Evolutionary conservation across 176 grass and related monocot species (phyloP).

Genomic region (barley (Hordeum vulgare)): MorexV3_pseudomolecules_assembly NC_058520.1:535562626-535563125

Average conservation of each 20-base stretch:
- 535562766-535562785: not conserved
- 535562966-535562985: conserved; percentile 99
- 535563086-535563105: conserved; percentile 1
- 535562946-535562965: conserved; percentile 53
- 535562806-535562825: not conserved
- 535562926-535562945: conserved; percentile 18
- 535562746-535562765: not conserved
- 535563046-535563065: conserved; percentile 36
- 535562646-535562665: not conserved
- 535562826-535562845: not conserved
- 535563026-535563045: conserved; percentile 96
- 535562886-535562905: conserved; percentile 16
- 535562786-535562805: not conserved
- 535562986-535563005: conserved; percentile 77
- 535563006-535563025: conserved; percentile 90
- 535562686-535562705: not conserved
- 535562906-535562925: not conserved
- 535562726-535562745: not conserved
- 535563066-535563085: conserved; percentile 7
- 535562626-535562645: conserved; percentile 3
- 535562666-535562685: not conserved
- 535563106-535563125: not conserved
- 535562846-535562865: not conserved
- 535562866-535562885: not conserved
- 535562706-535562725: not conserved